Evolutionary conservation across 1,284 basidiomycete genomes (phyloP).

Genomic region (Amylostereum chailletii): DNA sequence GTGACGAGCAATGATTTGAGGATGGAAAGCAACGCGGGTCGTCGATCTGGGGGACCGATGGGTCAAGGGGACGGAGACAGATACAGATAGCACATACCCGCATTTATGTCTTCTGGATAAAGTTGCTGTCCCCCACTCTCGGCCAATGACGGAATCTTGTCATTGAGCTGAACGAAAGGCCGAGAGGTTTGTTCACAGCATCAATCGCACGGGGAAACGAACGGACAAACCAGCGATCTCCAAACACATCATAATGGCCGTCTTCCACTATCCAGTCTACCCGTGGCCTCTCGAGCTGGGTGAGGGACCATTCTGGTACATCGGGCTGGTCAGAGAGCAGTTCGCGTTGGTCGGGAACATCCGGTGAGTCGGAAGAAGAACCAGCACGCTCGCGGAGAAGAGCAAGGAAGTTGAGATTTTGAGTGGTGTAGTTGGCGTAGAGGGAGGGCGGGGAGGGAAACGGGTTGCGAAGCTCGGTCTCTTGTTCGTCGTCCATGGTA

Average conservation of each 20-base stretch:
- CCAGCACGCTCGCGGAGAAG: constrained; percentile 45
- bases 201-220: neutral
- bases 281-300: constrained; percentile 67
- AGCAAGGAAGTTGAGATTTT: constrained; percentile 56
- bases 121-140: constrained; percentile 65
- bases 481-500: constrained; percentile 51
- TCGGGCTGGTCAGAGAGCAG: constrained; percentile 58
- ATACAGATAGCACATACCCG: constrained; percentile 32
- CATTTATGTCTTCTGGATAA: constrained; percentile 59
- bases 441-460: constrained; percentile 78
- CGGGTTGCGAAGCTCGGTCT: constrained; percentile 69
- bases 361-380: constrained; percentile 22
- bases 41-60: constrained; percentile 40
- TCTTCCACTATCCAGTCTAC: constrained; percentile 75
- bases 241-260: constrained; percentile 64
- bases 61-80: neutral
- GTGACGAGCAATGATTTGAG: constrained; percentile 63
- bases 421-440: constrained; percentile 61
- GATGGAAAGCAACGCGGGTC: constrained; percentile 59
- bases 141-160: constrained; percentile 62
- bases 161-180: constrained; percentile 48
- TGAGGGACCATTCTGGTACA: constrained; percentile 64
- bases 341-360: constrained; percentile 40
- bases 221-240: constrained; percentile 74
- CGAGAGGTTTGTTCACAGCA: no score